Evolutionary conservation across 2,329 filamentous ascomycete species (phyloP).

Genomic region (Clonostachys rhizophaga): DNA sequence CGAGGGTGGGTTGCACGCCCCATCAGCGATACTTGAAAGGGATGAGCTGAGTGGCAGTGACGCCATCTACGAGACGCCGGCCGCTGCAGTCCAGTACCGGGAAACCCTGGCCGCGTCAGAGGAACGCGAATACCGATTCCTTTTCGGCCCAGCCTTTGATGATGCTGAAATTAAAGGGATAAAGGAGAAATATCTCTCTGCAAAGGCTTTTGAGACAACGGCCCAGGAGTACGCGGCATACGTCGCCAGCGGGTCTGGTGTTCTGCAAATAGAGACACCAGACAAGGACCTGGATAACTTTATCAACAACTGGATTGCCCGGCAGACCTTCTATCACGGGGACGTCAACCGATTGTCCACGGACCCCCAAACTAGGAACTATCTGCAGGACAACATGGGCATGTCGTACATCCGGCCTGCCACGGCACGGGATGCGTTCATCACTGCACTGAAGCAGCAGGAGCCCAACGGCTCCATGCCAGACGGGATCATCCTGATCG

Average conservation of each 20-base stretch:
- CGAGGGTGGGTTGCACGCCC: slow-evolving; percentile 48
- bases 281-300: slow-evolving; percentile 51
- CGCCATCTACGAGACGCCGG: slow-evolving; percentile 50
- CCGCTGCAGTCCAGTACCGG: slow-evolving; percentile 48
- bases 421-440: slow-evolving; percentile 40
- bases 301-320: slow-evolving; percentile 54
- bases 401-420: slow-evolving; percentile 51
- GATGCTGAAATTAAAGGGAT: slow-evolving; percentile 41
- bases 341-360: slow-evolving; percentile 54
- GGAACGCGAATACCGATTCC: slow-evolving; percentile 42
- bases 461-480: slow-evolving; percentile 52
- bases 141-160: slow-evolving; percentile 50
- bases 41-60: slow-evolving; percentile 36
- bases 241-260: slow-evolving; percentile 43
- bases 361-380: slow-evolving; percentile 55
- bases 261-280: slow-evolving; percentile 46
- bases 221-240: slow-evolving; percentile 43
- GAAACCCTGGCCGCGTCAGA: slow-evolving; percentile 30
- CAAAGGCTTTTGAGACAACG: slow-evolving; percentile 38
- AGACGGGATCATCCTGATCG: slow-evolving; percentile 47
- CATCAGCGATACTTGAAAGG: slow-evolving; percentile 31
- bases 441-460: slow-evolving; percentile 46
- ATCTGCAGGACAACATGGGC: slow-evolving; percentile 56
- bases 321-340: slow-evolving; percentile 54
- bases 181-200: slow-evolving; percentile 41